Conservation (phyloP, 2,329 filamentous ascomycete genomes). For the Penicillium sclerotigenum region DNA sequence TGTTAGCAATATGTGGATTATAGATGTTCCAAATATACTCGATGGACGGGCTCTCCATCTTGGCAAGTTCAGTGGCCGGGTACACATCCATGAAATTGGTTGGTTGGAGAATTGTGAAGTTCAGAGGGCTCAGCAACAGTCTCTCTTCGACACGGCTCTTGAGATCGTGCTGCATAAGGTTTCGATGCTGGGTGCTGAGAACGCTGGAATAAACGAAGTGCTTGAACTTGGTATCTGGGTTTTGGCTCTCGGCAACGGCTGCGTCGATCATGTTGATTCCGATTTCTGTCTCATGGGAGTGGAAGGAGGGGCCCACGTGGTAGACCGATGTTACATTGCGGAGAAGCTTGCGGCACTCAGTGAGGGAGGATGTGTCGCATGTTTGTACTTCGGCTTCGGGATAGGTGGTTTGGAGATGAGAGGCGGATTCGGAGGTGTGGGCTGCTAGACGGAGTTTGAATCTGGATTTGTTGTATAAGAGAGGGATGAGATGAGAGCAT, state of each 20-base stretch:
- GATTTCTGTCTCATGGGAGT: slow-evolving; percentile 1
- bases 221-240: background rate
- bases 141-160: slow-evolving; percentile 1
- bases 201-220: slow-evolving; percentile 3
- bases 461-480: background rate
- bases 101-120: slow-evolving; percentile 4
- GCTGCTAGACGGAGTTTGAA: slow-evolving; percentile 4
- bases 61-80: background rate
- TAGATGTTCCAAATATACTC: background rate
- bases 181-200: background rate
- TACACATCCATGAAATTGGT: slow-evolving; percentile 3
- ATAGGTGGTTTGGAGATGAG: background rate
- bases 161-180: background rate
- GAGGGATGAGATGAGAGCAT: background rate
- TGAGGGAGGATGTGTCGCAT: background rate
- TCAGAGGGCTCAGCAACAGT: background rate
- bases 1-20: background rate
- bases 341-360: background rate
- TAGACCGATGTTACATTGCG: background rate
- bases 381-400: background rate
- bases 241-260: slow-evolving; percentile 1
- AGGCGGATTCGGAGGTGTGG: background rate
- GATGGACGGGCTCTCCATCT: background rate
- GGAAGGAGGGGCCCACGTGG: background rate
- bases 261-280: slow-evolving; percentile 5